Percentiles rank a stretch among this genome's conserved stretches.
Conservation (phyloP, 2,329 filamentous ascomycete genomes). For the Hypoxylon sp. region DNA sequence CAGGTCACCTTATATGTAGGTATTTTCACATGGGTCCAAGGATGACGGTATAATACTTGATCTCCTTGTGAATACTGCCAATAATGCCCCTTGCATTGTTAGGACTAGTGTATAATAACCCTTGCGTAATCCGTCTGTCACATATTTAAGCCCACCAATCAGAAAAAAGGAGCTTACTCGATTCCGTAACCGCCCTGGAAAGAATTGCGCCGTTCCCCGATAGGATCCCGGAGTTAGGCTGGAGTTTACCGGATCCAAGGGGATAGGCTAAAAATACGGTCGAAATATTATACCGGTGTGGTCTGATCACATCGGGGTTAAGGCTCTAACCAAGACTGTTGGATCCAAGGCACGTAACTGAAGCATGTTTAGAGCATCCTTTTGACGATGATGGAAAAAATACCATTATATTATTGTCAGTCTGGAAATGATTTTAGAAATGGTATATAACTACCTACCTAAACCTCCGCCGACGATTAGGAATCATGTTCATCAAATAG, state of each 20-base stretch:
- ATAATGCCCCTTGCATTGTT: neutral
- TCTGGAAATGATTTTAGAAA: neutral
- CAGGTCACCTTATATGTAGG: neutral
- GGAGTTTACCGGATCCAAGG: conserved; percentile 26
- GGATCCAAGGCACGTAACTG: too few species aligned
- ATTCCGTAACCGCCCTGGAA: conserved; percentile 15
- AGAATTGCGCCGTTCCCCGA: conserved; percentile 6
- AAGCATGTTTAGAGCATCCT: neutral
- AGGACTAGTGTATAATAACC: neutral
- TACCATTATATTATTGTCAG: neutral
- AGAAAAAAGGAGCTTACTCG: neutral
- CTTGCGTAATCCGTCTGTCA: neutral
- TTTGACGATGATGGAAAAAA: neutral
- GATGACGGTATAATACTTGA: neutral
- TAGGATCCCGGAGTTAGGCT: conserved; percentile 9
- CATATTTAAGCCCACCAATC: conserved; percentile 8
- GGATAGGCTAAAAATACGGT: neutral
- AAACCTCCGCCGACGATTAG: neutral
- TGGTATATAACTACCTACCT: neutral
- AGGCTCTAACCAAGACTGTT: neutral
- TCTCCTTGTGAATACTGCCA: neutral
- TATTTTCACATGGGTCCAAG: neutral
- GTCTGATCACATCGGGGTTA: conserved; percentile 6
- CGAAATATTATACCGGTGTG: conserved; percentile 18
- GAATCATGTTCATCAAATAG: neutral